These are phyloP conservation scores for Betula pendula DNA, from an alignment of 306 rosid species.

Conservation along the genomic window DNA sequence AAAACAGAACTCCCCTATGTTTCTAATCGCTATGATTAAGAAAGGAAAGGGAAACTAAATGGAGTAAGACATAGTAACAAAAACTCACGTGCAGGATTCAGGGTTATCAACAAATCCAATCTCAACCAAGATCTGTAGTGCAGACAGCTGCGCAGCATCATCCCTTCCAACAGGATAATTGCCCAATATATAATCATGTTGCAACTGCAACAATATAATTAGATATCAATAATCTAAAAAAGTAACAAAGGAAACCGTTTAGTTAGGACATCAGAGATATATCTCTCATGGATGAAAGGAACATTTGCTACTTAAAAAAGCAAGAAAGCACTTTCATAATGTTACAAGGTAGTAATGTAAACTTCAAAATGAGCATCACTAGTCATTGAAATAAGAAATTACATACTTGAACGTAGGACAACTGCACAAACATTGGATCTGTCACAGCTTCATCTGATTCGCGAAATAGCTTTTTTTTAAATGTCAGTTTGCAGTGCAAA, in stretches of 20 bases:
- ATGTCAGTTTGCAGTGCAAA: constrained; percentile 78
- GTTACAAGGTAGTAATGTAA: neutral
- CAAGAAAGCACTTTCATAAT: neutral
- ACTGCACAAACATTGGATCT: constrained; percentile 89
- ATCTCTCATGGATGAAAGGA: neutral
- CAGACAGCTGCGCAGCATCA: constrained; percentile 90
- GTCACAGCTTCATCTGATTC: constrained; percentile 94
- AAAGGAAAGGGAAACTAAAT: constrained; percentile 3
- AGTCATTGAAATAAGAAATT: constrained; percentile 11
- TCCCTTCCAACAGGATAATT: constrained; percentile 95
- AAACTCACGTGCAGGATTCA: constrained; percentile 82
- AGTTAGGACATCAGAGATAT: neutral
- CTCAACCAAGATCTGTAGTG: constrained; percentile 86
- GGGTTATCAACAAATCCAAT: constrained; percentile 71
- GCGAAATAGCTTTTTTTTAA: constrained; percentile 83
- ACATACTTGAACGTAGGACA: constrained; percentile 88
- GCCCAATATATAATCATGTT: constrained; percentile 90
- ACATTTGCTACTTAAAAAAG: neutral
- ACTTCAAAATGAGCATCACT: constrained; percentile 11
- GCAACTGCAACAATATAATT: constrained; percentile 65
- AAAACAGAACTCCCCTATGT: neutral
- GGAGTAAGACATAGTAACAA: constrained; percentile 21
- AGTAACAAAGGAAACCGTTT: constrained; percentile 19
- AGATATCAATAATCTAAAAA: constrained; percentile 9
- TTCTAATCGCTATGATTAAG: neutral